These are phyloP conservation scores for Reutealis trisperma DNA, from an alignment of 345 rosid genomes.

Conservation along the genomic window DNA sequence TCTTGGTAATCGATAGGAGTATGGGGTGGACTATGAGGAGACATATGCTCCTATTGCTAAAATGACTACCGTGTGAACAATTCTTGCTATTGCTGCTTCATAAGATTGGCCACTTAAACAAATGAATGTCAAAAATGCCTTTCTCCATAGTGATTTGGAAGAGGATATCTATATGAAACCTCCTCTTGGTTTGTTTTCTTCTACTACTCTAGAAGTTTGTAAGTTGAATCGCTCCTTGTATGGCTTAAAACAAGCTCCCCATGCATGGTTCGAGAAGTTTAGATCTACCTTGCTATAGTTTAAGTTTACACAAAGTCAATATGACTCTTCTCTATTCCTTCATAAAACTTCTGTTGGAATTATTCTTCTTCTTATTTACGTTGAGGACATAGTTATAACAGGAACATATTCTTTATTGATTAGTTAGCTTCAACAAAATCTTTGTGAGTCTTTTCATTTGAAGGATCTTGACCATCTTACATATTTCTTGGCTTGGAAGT, in stretches of 20 bases:
- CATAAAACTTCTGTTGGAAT: neutral
- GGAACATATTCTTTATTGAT: neutral
- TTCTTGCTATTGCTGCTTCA: neutral
- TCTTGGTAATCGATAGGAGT: neutral
- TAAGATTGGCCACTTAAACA: neutral
- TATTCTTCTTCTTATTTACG: neutral
- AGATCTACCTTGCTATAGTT: too few species aligned
- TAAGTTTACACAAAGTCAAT: too few species aligned
- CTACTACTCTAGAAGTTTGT: too few species aligned
- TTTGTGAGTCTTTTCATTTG: neutral
- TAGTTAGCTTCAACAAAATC: neutral
- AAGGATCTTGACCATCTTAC: conserved; percentile 3
- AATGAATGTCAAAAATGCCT: neutral
- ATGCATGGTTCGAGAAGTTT: too few species aligned
- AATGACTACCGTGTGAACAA: neutral
- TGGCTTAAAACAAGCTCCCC: too few species aligned
- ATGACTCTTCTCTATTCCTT: too few species aligned
- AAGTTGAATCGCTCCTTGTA: too few species aligned
- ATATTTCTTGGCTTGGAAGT: too few species aligned
- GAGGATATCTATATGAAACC: too few species aligned
- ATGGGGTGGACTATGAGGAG: neutral
- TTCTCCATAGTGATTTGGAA: too few species aligned
- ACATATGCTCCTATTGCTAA: neutral
- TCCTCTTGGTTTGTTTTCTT: too few species aligned
- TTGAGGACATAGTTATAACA: neutral